Percentiles rank a stretch among this genome's conserved stretches.
These are phyloP conservation scores for Boletus vinaceobasis DNA, from an alignment of 768 basidiomycete genomes.

Conservation along the genomic window DNA sequence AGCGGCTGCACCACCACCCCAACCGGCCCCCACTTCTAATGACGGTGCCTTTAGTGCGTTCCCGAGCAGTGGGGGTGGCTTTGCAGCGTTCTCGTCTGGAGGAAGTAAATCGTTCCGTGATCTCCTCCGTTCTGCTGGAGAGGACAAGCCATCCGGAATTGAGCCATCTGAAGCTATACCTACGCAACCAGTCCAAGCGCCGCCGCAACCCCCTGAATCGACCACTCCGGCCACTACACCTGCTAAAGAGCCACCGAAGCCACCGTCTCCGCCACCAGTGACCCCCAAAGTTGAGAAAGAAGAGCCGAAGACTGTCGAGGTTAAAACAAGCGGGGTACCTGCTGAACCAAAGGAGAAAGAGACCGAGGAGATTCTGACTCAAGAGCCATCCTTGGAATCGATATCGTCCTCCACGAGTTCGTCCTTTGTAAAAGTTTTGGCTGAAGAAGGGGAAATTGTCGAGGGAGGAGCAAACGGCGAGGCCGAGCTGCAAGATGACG, in stretches of 20 bases:
- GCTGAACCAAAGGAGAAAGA: constrained; percentile 7
- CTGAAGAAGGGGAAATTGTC: constrained; percentile 22
- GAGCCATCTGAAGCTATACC: constrained; percentile 17
- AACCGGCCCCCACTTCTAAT: constrained; percentile 13
- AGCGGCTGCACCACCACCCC: neutral
- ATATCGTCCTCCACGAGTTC: constrained; percentile 43
- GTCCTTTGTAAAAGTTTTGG: constrained; percentile 47
- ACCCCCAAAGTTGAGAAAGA: neutral
- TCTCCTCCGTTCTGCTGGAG: constrained; percentile 44
- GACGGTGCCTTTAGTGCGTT: constrained; percentile 28
- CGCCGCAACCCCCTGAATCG: constrained; percentile 1
- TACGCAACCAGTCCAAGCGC: neutral
- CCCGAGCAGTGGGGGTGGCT: constrained; percentile 39
- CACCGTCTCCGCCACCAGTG: neutral
- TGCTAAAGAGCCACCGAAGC: constrained; percentile 8
- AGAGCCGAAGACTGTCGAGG: neutral
- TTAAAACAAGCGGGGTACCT: neutral
- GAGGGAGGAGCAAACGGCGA: constrained; percentile 21
- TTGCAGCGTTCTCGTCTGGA: constrained; percentile 48
- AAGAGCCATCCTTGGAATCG: constrained; percentile 25
- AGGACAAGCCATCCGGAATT: constrained; percentile 21
- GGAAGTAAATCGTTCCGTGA: constrained; percentile 58
- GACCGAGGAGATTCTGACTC: constrained; percentile 1
- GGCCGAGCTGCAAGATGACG: constrained; percentile 34
- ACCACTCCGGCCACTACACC: constrained; percentile 15